Conservation (phyloP, 345 rosid species). For the Eucalyptus tenuipes region DNA sequence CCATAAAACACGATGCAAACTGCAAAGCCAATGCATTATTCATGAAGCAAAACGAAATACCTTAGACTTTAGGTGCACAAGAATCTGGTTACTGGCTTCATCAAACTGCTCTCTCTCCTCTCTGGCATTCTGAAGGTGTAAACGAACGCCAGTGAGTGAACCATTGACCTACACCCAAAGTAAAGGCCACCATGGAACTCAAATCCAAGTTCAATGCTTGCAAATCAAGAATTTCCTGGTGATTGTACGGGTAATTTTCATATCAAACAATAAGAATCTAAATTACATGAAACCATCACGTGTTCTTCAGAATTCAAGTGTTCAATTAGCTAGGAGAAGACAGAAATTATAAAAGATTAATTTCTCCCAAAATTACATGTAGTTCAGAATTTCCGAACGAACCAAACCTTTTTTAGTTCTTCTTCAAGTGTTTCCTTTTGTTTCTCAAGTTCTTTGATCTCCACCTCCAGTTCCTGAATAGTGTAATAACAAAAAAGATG, state of each 20-base stretch:
- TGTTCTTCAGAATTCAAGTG: background rate
- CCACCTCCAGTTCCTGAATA: conserved; percentile 54
- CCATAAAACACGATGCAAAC: background rate
- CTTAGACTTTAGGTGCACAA: conserved; percentile 64
- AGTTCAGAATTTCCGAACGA: background rate
- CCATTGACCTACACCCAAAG: conserved; percentile 47
- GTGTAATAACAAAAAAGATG: background rate
- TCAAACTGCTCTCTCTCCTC: conserved; percentile 94
- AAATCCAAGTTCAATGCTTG: background rate
- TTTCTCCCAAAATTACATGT: background rate
- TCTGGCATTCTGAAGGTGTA: conserved; percentile 61
- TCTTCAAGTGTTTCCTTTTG: conserved; percentile 68
- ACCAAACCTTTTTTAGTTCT: conserved; percentile 49
- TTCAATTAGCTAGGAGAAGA: background rate
- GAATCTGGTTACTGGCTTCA: conserved; percentile 78
- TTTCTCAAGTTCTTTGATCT: conserved; percentile 55
- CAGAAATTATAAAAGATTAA: background rate
- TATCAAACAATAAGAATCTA: background rate
- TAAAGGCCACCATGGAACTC: background rate
- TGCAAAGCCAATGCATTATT: background rate
- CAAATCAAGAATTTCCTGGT: background rate
- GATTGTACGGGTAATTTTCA: background rate
- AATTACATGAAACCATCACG: background rate
- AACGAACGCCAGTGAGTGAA: conserved; percentile 39
- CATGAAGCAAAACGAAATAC: conserved; percentile 11